Base-by-base conservation (phyloP, 2,329 filamentous ascomycete species). In the Tolypocladium pustulatum region DNA sequence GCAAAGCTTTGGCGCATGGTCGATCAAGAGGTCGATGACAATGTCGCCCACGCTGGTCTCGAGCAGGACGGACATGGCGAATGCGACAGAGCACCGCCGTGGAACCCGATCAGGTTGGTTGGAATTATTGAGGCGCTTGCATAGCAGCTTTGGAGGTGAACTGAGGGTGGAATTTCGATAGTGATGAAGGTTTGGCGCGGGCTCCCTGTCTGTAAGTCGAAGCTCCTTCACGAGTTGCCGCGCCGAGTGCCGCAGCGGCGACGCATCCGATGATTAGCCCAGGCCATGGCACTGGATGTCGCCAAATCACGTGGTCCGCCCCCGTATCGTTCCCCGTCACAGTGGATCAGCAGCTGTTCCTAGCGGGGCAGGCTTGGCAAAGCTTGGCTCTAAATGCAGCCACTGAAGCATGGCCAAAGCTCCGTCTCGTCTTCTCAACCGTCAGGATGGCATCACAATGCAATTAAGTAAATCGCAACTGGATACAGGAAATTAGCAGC, bases 11-110 rank as follows among this genome's bases (percentile, higher is more conserved):
- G 93, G 94, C 46, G 91, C 90, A 70, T 93, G 89, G 65, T 96
- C 90, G 56, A 94, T 86, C 61, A 96, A 79, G 30, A 99, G 81
- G 72, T 99, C 93, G 67, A 97, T 91, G 64, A 96, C 93, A 68
- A 99, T 89, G 73, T 99, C 94, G 68, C 93, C 93, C 1, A 87
- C 84, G 60, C 89, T 96, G 38, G 94, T 97, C 76, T 99, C 93
- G 56, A 99, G 81, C 36, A 97, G 82, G 58, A 96, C 93, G 62
- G 91, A 96, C 93, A 97, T 97, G 60, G 57, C 54, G 53, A 22
- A 22, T 34, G 20, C 15, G 17, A 30, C 20, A 22, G 49, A 20
- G 10, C 4, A 20, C 20, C 17, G 38, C 54, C 38, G 37, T 17
- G 38, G 17, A 34, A 25, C 20, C 38, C 30, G n/a, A 53, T 15